Base-by-base conservation (phyloP, 2,329 filamentous ascomycete species). In the Xylariaceae sp. region DNA sequence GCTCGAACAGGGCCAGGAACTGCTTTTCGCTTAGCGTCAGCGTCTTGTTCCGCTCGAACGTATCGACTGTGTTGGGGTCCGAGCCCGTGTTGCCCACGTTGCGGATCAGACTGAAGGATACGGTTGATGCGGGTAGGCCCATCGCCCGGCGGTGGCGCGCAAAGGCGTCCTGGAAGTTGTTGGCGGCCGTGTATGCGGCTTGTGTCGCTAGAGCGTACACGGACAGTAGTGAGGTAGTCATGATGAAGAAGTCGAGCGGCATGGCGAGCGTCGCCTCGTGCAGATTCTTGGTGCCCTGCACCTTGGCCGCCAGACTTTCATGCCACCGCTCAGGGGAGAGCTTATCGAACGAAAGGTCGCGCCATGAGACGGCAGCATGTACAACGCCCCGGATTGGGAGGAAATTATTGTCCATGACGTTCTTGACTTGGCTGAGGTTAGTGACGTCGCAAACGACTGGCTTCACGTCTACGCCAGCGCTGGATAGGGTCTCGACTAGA, bases 151-250 rank as follows among this genome's bases (percentile, higher is more conserved):
- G 65, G 20, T 64, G 62, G 6, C 65, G 59, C 1, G 62, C 64
- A 36, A 70, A 67, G 2, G 53, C 47, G 10, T 69, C 67, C 26
- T 64, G 60, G 60, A 66, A 72, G 24, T 52, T 64, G 55, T 68
- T 67, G 18, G 57, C 67, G 0, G 63, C 63, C 3, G 62, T 61
- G 39, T 70, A 70, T 8, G 58, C 58, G 5, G 45, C 40, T 37
- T 70, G 67, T 0, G 59, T 65, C 7, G 47, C 53, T 7, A 30
- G 32, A 13, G 39, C 58, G 26, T 11, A 57, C 15, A 60, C 30
- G 1, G 57, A 42, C 7, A 50, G 47, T 2, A 61, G 27, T 13
- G 64, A 65, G 1, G 64, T 58, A 2, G 29, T 52, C 59, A 58
- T 63, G 24, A 55, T 47, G 53, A 70, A 67, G 45, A 69, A 68